Conservation (phyloP, 768 basidiomycete genomes). For the Boletus rubroflammeus region DNA sequence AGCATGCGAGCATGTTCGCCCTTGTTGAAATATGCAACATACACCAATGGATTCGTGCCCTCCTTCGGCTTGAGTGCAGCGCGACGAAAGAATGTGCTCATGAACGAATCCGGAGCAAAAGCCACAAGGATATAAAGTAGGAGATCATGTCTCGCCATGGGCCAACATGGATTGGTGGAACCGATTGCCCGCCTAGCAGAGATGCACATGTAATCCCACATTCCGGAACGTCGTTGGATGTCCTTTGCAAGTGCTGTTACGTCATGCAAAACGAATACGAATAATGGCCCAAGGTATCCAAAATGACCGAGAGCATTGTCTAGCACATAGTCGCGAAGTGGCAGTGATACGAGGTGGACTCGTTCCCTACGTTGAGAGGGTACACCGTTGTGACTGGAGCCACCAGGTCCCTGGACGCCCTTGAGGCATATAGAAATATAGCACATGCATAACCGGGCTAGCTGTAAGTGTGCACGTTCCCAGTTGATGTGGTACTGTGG, state of each 20-base stretch:
- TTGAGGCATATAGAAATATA: not conserved
- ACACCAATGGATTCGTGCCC: slow-evolving; percentile 3
- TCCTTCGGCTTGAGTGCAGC: not conserved
- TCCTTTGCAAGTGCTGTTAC: too few species aligned
- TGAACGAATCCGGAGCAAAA: too few species aligned
- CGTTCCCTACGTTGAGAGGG: too few species aligned
- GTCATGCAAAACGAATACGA: too few species aligned
- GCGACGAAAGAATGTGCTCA: not conserved
- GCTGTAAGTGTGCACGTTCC: not conserved
- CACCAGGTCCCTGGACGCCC: not conserved
- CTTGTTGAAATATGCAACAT: not conserved
- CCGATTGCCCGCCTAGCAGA: too few species aligned
- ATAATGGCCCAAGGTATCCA: too few species aligned
- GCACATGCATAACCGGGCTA: not conserved
- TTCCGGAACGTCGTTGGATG: too few species aligned
- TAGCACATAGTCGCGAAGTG: too few species aligned
- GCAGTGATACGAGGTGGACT: too few species aligned
- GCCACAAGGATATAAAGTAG: not conserved
- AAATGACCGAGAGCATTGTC: too few species aligned
- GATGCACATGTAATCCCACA: too few species aligned
- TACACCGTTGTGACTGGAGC: not conserved
- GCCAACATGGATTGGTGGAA: not conserved
- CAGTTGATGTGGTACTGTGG: not conserved
- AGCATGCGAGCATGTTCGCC: not conserved
- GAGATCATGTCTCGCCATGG: not conserved